Conservation (phyloP, 345 rosid genomes). For the Salix caprea region DNA sequence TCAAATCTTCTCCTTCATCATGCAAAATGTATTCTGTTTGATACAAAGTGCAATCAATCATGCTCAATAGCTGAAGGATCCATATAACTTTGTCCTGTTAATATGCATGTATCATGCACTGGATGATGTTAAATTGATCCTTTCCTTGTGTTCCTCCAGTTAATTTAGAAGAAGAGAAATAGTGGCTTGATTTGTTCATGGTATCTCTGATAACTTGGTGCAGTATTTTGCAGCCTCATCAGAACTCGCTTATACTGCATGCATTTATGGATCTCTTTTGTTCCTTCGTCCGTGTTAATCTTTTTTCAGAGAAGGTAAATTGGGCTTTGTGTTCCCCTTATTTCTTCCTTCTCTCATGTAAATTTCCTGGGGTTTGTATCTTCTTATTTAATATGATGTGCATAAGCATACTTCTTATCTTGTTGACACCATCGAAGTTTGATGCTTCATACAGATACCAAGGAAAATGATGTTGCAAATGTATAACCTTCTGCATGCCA, state of each 20-base stretch:
- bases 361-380: background rate
- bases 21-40: conserved; percentile 9
- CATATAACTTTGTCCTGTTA: conserved; percentile 2
- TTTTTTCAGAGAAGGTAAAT: conserved; percentile 92
- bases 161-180: conserved; percentile 19
- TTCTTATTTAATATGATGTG: background rate
- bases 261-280: conserved; percentile 99
- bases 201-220: conserved; percentile 58
- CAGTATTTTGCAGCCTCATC: conserved; percentile 95
- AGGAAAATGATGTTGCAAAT: conserved; percentile 96
- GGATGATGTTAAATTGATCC: background rate
- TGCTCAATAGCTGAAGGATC: background rate
- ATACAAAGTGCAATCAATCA: background rate
- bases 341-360: background rate
- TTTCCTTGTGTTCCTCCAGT: background rate
- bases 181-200: conserved; percentile 21
- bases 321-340: conserved; percentile 12
- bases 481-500: conserved; percentile 87
- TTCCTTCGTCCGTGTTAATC: conserved; percentile 87
- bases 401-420: background rate
- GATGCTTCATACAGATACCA: conserved; percentile 60
- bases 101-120: conserved; percentile 6
- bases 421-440: conserved; percentile 4
- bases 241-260: conserved; percentile 92
- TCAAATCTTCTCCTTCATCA: conserved; percentile 17